These are phyloP conservation scores for Pinguiococcus pyrenoidosus DNA, from an alignment of 108 stramenopile genomes.

Conservation along the genomic window DNA sequence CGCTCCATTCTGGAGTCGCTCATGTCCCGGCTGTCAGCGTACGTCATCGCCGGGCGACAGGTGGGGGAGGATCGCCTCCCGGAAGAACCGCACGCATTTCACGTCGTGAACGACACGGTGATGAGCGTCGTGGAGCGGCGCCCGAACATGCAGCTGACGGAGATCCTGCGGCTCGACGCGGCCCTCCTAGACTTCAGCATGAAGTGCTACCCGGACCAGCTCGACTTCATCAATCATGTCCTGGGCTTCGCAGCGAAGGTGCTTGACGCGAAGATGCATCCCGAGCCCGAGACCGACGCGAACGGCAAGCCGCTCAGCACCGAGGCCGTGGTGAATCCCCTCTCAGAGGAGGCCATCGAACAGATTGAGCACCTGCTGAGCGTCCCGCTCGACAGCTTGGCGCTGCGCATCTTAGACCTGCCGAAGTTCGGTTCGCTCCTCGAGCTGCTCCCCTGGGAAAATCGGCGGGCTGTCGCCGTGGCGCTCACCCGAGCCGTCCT, in stretches of 20 bases:
- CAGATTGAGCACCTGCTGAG: constrained; percentile 76
- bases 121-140: constrained; percentile 65
- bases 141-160: constrained; percentile 36
- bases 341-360: constrained; percentile 59
- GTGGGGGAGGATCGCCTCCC: too few relatives aligned
- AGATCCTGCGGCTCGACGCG: constrained; percentile 81
- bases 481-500: constrained; percentile 50
- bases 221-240: constrained; percentile 66
- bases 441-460: constrained; percentile 75
- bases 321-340: constrained; percentile 9
- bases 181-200: constrained; percentile 69
- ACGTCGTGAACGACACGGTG: constrained; percentile 78
- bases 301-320: constrained; percentile 4
- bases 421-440: constrained; percentile 57
- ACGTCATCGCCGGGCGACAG: neutral
- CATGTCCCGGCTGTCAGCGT: constrained; percentile 69
- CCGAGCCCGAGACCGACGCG: neutral
- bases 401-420: constrained; percentile 54
- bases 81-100: constrained; percentile 60
- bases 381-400: constrained; percentile 50
- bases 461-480: constrained; percentile 58
- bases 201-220: constrained; percentile 74
- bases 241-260: constrained; percentile 55
- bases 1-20: constrained; percentile 73
- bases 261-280: constrained; percentile 22